These are phyloP conservation scores for Psilocybe cubensis DNA, from an alignment of 768 basidiomycete species.

Conservation along the genomic window DNA sequence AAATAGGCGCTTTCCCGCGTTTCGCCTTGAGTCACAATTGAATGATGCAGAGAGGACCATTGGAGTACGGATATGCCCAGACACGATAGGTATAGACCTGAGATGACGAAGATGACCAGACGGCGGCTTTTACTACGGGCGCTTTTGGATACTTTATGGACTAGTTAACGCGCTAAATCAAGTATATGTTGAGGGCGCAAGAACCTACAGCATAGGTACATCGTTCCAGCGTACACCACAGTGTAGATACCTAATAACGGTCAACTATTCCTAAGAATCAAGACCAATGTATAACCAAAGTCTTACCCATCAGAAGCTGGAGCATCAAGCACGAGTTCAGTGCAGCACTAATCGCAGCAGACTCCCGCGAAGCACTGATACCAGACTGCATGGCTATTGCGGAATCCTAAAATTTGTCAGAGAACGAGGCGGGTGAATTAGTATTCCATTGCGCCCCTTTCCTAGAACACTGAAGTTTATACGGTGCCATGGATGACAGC, in stretches of 20 bases:
- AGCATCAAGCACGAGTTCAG: not conserved
- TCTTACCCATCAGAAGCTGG: not conserved
- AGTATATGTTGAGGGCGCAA: not conserved
- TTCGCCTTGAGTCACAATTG: not conserved
- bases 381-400: too few species aligned
- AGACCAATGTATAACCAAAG: not conserved
- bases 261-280: not conserved
- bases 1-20: not conserved
- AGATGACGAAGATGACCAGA: not conserved
- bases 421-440: too few species aligned
- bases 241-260: not conserved
- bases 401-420: too few species aligned
- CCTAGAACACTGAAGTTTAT: too few species aligned
- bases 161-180: not conserved
- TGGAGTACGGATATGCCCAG: not conserved
- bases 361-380: too few species aligned
- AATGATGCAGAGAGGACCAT: not conserved
- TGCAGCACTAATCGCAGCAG: not conserved
- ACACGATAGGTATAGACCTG: not conserved
- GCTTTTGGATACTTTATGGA: not conserved
- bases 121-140: not conserved
- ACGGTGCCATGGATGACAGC: too few species aligned
- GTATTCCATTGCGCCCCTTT: too few species aligned
- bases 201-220: not conserved
- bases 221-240: not conserved